Base-by-base conservation (phyloP, 192 early-diverging fungal species). In the Linnemannia hyalina region DNA sequence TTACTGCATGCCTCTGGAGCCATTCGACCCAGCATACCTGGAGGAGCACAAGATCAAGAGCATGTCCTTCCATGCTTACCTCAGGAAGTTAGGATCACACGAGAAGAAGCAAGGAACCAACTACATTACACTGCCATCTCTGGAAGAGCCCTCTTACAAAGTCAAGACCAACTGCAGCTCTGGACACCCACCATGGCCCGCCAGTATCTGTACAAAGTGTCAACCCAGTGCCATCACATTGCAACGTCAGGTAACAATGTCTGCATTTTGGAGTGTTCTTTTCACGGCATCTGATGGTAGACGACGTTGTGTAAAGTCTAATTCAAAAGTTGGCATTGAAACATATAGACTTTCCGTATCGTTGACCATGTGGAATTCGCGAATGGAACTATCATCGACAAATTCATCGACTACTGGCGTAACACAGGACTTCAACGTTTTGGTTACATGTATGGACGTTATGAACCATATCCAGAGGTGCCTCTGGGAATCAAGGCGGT, bases 341-440 rank as follows among this genome's bases (percentile, higher is more conserved):
- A 41, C 16, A 63, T 23, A 32, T 79, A 97, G 95, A 89, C 91
- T 54, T 99, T 96, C 90, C 95, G 98, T 68, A 93, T 97, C 93
- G 97, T 99, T 1, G 98, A 99, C 76, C 97, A 99, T 85, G 94
- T 99, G 23, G 97, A 98, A 90, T 99, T 99, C 89, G 96, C 97
- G 23, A 92, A 89, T 4, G 87, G 93, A 2, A 85, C 87, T 38
- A 85, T 99, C 16, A 93, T 99, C n/a, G 95, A 99, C 65, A 86
- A 90, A 35, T 95, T 99, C 83, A 90, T 99, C 76, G 82, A 93
- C 42, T 98, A 92, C 80, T 99, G 98, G 98, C 91, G 97, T 32
- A 65, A 86, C 13, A 95, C 97, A 47, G 96, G 97, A 16, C 90
- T 88, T 74, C 98, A 99, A 89, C 94, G 98, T 22, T 95, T 98